Percentiles rank a stretch among this genome's conserved stretches.
phyloP scores from a whole-genome alignment of 1,284 basidiomycete species.

The Leccinum variabile region DNA sequence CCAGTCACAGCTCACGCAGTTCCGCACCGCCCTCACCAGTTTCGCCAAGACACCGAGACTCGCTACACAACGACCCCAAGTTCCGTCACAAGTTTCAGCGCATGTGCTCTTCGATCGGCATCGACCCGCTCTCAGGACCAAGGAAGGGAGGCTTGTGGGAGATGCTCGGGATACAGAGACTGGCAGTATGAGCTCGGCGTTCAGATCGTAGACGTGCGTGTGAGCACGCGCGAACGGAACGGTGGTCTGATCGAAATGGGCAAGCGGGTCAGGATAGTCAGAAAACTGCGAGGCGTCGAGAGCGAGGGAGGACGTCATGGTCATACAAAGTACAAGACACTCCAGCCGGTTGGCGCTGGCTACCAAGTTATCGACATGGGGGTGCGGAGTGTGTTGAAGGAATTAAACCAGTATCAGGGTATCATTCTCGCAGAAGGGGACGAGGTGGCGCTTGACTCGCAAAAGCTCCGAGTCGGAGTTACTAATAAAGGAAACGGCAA shows the following conservation, averaged over 20 bases:
- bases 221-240: conserved; percentile 84
- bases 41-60: conserved; percentile 84
- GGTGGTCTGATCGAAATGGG: conserved; percentile 91
- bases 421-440: conserved; percentile 64
- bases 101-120: conserved; percentile 94
- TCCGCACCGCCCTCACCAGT: conserved; percentile 75
- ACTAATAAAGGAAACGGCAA: too few relatives aligned
- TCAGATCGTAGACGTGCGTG: conserved; percentile 96
- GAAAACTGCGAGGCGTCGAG: conserved; percentile 68
- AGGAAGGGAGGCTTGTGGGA: conserved; percentile 87
- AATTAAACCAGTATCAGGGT: conserved; percentile 82
- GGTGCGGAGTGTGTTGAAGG: conserved; percentile 68
- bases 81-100: conserved; percentile 94
- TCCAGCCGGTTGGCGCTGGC: conserved; percentile 86
- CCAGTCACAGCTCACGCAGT: conserved; percentile 80
- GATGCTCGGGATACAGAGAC: conserved; percentile 75
- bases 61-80: conserved; percentile 83
- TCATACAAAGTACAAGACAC: conserved; percentile 73
- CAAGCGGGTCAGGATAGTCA: conserved; percentile 81
- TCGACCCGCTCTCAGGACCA: conserved; percentile 90
- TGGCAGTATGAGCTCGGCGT: conserved; percentile 97
- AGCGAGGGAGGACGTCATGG: conserved; percentile 78
- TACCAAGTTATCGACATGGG: conserved; percentile 82
- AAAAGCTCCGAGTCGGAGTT: too few relatives aligned
- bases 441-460: conserved; percentile 61